Conservation (phyloP, 116 monocot species). For the Papilionanthe hybrid region DNA sequence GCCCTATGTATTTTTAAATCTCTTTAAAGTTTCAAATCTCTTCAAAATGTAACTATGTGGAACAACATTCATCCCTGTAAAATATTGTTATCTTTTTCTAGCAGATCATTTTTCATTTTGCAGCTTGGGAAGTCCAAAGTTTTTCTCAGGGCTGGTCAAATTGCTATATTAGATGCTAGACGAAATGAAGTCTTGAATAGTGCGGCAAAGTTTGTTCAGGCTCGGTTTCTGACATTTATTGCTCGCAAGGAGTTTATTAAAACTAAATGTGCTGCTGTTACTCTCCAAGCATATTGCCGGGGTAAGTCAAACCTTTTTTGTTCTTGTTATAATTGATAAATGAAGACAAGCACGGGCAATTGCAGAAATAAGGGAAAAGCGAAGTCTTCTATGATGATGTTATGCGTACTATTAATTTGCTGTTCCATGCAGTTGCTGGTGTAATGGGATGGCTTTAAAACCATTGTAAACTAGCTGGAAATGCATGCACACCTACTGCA, state of each 20-base stretch:
- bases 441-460: background rate
- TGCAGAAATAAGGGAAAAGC: background rate
- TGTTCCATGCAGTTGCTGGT: background rate
- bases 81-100: background rate
- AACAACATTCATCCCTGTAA: background rate
- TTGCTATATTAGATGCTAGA: slow-evolving; percentile 72
- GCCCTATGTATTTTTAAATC: background rate
- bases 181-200: slow-evolving; percentile 74
- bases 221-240: slow-evolving; percentile 46
- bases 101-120: slow-evolving; percentile 10
- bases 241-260: slow-evolving; percentile 44
- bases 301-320: slow-evolving; percentile 37
- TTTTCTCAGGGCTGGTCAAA: slow-evolving; percentile 94
- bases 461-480: background rate
- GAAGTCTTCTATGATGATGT: background rate
- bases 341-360: background rate
- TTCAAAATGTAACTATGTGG: background rate
- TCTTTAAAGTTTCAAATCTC: background rate
- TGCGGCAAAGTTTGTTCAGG: slow-evolving; percentile 68
- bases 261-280: slow-evolving; percentile 34
- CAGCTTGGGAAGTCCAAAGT: slow-evolving; percentile 95
- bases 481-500: background rate
- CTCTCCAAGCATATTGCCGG: slow-evolving; percentile 76
- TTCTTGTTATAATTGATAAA: background rate
- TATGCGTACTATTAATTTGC: background rate